Conservation (phyloP, 768 basidiomycete genomes). For the Kwoniella sp. region DNA sequence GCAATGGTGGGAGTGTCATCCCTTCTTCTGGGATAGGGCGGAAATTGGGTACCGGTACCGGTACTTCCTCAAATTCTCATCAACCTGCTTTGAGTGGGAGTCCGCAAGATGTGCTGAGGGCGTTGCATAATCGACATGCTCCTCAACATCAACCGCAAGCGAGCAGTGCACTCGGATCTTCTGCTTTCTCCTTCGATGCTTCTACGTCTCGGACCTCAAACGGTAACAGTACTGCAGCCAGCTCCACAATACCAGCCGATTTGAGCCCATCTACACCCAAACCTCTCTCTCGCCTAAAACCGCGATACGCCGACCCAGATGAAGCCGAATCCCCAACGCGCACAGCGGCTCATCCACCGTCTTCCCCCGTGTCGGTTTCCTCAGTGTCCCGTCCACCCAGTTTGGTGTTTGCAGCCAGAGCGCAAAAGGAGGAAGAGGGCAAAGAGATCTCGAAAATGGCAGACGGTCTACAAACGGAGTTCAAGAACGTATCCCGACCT, state of each 20-base stretch:
- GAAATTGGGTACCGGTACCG: not conserved
- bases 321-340: conserved; percentile 34
- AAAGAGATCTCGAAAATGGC: conserved; percentile 4
- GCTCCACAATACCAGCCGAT: not conserved
- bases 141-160: conserved; percentile 8
- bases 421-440: conserved; percentile 12
- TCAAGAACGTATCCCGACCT: conserved; percentile 18
- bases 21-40: conserved; percentile 26
- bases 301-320: conserved; percentile 34
- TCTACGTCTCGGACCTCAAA: conserved; percentile 11
- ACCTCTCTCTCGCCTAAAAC: conserved; percentile 36
- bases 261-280: conserved; percentile 30
- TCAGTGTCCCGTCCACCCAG: conserved; percentile 19
- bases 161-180: not conserved
- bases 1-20: conserved; percentile 3
- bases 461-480: conserved; percentile 7
- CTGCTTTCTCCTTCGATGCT: conserved; percentile 20
- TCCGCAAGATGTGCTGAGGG: conserved; percentile 22
- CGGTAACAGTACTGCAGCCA: not conserved
- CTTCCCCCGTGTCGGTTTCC: conserved; percentile 10
- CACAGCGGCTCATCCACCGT: conserved; percentile 3
- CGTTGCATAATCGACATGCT: conserved; percentile 23
- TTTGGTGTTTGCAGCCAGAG: conserved; percentile 33
- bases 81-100: conserved; percentile 18
- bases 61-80: too few species aligned